These are phyloP conservation scores for Harringtonia lauricola DNA, from an alignment of 2,329 filamentous ascomycete species.

Conservation along the genomic window DNA sequence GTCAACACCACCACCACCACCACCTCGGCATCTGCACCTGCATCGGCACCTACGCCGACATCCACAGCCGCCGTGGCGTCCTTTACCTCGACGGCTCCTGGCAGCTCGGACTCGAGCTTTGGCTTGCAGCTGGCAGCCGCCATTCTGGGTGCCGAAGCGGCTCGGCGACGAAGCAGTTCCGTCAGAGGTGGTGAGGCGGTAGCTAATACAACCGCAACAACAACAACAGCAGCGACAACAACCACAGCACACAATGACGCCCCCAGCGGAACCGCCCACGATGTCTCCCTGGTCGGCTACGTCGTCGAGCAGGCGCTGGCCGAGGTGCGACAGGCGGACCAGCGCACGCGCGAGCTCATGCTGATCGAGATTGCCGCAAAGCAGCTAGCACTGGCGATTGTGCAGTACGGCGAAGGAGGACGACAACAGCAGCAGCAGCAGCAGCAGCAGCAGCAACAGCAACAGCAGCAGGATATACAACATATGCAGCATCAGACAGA, in stretches of 20 bases:
- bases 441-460: no score
- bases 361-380: slow-evolving; percentile 42
- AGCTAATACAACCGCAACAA: not conserved
- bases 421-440: no score
- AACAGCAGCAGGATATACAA: no score
- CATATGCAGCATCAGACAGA: no score
- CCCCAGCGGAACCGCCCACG: slow-evolving; percentile 11
- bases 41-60: not conserved
- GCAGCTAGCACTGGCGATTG: slow-evolving; percentile 41
- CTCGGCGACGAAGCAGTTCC: not conserved
- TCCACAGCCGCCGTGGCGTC: no score
- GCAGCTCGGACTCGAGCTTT: not conserved
- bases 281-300: slow-evolving; percentile 28
- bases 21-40: not conserved
- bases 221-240: not conserved
- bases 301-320: slow-evolving; percentile 34
- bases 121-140: slow-evolving; percentile 5
- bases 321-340: slow-evolving; percentile 31
- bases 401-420: slow-evolving; percentile 33
- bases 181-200: no score
- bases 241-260: not conserved
- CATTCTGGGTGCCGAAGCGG: slow-evolving; percentile 1
- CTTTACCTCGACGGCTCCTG: no score
- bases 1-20: not conserved
- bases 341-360: slow-evolving; percentile 33